Base-by-base conservation (phyloP, 2,329 filamentous ascomycete genomes). In the Anthostomella pinea region DNA sequence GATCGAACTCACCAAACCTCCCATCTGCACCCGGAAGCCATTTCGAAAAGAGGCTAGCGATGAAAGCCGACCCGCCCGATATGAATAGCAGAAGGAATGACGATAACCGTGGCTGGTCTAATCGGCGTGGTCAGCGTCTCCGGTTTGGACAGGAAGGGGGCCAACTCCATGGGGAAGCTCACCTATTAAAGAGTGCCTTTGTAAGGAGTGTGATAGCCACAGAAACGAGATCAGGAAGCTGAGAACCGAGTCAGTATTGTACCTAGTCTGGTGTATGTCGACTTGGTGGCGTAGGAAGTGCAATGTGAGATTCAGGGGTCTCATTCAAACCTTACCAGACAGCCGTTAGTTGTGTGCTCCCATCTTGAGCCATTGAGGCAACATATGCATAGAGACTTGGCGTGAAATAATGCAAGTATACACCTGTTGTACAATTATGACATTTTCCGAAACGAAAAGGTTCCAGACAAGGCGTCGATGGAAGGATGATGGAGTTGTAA, bases 131-230 rank as follows among this genome's bases (percentile, higher is more conserved):
- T 59, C 15, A 55, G 43, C 31, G 17, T 33, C 10, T 15, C 4
- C 10, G 6, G 3, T 30, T 10, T 32, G 25, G 24, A n/a, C 29
- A 20, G 22, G 16, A 18, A 7, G 6, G 8, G 14, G 30, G n/a
- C n/a, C n/a, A n/a, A n/a, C n/a, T n/a, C n/a, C 2, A 6, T 16
- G 3, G 14, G 19, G 29, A 25, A 22, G 19, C 20, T 24, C 57
- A 74, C 73, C 69, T 43, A 70, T 66, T 35, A 76, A 57, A 14
- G 68, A 69, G 47, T 75, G 71, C 24, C 64, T 63, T 39, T 73
- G 66, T 9, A 73, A 52, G 6, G 63, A 68, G 42, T 65, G 59
- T 3, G 64, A 66, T 10, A 75, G 60, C 59, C 70, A 75, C 27
- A 68, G 51, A 52, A 75, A 73, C 3, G 70, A 73, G 29, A 62